Evolutionary conservation across 2,329 filamentous ascomycete species (phyloP).

Genomic region (Epicoccum nigrum): DNA sequence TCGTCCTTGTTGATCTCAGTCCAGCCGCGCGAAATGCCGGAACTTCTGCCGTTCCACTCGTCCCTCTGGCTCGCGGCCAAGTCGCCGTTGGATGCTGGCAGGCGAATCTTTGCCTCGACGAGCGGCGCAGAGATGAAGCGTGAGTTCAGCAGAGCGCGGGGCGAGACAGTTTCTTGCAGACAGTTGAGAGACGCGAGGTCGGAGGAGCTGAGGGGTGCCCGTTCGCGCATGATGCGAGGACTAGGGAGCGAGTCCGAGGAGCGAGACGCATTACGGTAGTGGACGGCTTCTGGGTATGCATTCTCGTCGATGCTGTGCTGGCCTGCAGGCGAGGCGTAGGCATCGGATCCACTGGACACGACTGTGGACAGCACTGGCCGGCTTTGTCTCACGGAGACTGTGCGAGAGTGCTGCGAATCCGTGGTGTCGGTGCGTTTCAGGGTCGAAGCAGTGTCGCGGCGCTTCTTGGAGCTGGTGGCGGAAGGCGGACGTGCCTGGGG

Average conservation of each 20-base stretch:
- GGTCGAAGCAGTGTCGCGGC: slow-evolving; percentile 35
- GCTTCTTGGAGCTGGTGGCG: slow-evolving; percentile 37
- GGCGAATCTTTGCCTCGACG: slow-evolving; percentile 45
- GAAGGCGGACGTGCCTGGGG: slow-evolving; percentile 38
- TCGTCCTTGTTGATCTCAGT: slow-evolving; percentile 27
- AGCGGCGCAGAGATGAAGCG: slow-evolving; percentile 47
- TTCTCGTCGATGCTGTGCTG: slow-evolving; percentile 26
- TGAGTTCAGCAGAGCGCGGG: slow-evolving; percentile 40
- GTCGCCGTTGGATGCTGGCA: slow-evolving; percentile 44
- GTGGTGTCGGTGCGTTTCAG: slow-evolving; percentile 30
- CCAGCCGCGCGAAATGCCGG: slow-evolving; percentile 28
- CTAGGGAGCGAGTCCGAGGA: slow-evolving; percentile 30
- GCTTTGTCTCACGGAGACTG: slow-evolving; percentile 33
- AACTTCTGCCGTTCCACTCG: slow-evolving; percentile 27
- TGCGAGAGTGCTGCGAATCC: slow-evolving; percentile 31
- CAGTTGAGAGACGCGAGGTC: slow-evolving; percentile 48
- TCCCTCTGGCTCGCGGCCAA: slow-evolving; percentile 17
- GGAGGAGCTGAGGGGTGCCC: slow-evolving; percentile 38
- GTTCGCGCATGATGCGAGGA: slow-evolving; percentile 29
- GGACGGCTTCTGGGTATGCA: slow-evolving; percentile 21
- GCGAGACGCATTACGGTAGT: slow-evolving; percentile 27
- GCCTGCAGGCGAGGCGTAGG: slow-evolving; percentile 9
- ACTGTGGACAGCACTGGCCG: slow-evolving; percentile 45
- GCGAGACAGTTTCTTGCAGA: slow-evolving; percentile 48
- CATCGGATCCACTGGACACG: slow-evolving; percentile 38